phyloP scores from a whole-genome alignment of 73 alveolate species.

The Paramecium octaurelia region DNA sequence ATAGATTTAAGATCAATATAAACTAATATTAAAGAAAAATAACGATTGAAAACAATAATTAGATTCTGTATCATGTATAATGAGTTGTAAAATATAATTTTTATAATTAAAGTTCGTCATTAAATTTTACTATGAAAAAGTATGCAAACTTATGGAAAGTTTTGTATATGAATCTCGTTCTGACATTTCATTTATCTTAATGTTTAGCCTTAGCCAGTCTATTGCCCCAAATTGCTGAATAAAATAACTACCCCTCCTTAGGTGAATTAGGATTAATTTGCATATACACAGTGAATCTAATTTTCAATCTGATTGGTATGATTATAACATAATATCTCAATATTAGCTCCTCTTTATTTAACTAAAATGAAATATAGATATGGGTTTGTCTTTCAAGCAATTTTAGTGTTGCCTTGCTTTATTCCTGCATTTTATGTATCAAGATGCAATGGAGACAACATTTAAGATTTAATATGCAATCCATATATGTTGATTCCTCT shows the following conservation, averaged over 20 bases:
- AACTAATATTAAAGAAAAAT: too few relatives aligned
- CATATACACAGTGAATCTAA: not conserved
- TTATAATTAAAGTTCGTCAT: not conserved
- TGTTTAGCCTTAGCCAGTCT: not conserved
- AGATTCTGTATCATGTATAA: not conserved
- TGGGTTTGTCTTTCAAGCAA: not conserved
- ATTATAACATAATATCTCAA: not conserved
- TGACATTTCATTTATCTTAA: conserved; percentile 12
- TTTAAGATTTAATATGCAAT: not conserved
- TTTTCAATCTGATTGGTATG: not conserved
- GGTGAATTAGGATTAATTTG: not conserved
- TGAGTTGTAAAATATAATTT: not conserved
- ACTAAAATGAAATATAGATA: not conserved
- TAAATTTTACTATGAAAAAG: not conserved
- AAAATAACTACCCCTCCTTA: not conserved
- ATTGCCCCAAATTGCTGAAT: not conserved
- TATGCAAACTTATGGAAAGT: not conserved
- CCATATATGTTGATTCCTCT: not conserved
- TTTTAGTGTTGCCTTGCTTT: not conserved
- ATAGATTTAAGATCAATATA: too few relatives aligned
- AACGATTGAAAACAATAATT: not conserved
- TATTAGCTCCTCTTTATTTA: not conserved
- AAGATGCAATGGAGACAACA: not conserved
- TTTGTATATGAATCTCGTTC: not conserved
- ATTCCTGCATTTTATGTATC: not conserved